Evolutionary conservation across 2,329 filamentous ascomycete genomes (phyloP).

Genomic region (Botryotinia globosa): DNA sequence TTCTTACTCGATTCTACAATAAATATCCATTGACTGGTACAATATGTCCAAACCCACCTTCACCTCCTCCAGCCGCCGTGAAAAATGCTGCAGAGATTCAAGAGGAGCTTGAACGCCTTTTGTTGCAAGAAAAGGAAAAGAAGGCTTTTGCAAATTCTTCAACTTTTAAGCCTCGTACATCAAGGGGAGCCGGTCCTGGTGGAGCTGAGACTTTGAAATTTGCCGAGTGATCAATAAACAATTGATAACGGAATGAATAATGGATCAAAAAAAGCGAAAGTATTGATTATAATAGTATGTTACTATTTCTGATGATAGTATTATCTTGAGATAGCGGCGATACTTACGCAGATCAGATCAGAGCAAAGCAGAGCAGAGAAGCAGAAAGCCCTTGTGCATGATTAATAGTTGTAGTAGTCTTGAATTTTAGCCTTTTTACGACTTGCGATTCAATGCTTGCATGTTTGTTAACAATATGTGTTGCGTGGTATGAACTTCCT

Average conservation of each 20-base stretch:
- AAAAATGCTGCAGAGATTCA: constrained; percentile 20
- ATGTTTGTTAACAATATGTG: background rate
- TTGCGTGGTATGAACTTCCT: background rate
- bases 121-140: constrained; percentile 22
- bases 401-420: constrained; percentile 16
- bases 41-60: constrained; percentile 16
- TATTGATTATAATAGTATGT: constrained; percentile 11
- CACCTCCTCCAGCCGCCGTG: background rate
- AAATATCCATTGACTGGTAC: constrained; percentile 38
- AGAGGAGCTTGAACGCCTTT: constrained; percentile 18
- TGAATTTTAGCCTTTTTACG: constrained; percentile 7
- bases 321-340: constrained; percentile 10
- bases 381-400: constrained; percentile 12
- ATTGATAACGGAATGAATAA: background rate
- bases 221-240: background rate
- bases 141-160: constrained; percentile 12
- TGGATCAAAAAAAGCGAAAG: constrained; percentile 12
- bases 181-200: background rate
- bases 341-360: constrained; percentile 3
- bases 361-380: background rate
- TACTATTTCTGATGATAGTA: background rate
- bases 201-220: background rate
- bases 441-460: background rate
- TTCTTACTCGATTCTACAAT: constrained; percentile 32
- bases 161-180: background rate